Base-by-base conservation (phyloP, 164 flowering plant species). In the Dillenia suffruticosa region DNA sequence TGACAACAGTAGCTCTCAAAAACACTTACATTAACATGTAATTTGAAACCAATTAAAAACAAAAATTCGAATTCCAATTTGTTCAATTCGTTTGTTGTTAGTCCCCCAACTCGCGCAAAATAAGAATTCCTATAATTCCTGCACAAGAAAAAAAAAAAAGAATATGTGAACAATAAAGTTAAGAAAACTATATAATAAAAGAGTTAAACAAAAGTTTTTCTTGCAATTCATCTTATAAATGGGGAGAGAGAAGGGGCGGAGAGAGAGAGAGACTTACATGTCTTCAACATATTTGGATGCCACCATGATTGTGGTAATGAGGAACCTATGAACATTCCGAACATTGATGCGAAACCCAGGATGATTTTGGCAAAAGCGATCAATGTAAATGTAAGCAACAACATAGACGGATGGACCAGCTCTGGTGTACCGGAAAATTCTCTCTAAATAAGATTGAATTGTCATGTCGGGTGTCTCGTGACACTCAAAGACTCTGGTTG, bases 251-350 rank as follows among this genome's bases (percentile, higher is more conserved):
- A 10, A 24, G 15, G 40, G 55, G 24, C 40, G 46, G 40, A 63
- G 44, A 58, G 40, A 57, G 44, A 32, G 17, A 9, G 57, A 9
- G 1, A 77, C 97, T 90, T 53, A 93, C 98, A 78, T 75, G 79
- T 93, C 98, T 49, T 93, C 98, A 0, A 85, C 88, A 68, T 87
- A 93, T 54, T 93, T 93, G 22, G 98, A 88, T 12, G 98, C 97
- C 26, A 90, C 88, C 96, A 93, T 87, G 68, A 93, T 81, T 5
- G 92, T 86, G 2, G 97, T 90, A 53, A 93, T 85, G 67, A 93
- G 86, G 61, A 93, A 85, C 57, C 90, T 68, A 67, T 93, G 96
- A 0, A 93, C 98, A 77, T 93, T 93, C 14, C 76, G 26, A 9
- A 78, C 64, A 24, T 71, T 76, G 67, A 93, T 81, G 43, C 87